A percentile compares a stretch with the other conserved stretches of the same genome.
These are phyloP conservation scores for Euphorbia lathyris DNA, from an alignment of 345 rosid genomes.

Conservation along the genomic window DNA sequence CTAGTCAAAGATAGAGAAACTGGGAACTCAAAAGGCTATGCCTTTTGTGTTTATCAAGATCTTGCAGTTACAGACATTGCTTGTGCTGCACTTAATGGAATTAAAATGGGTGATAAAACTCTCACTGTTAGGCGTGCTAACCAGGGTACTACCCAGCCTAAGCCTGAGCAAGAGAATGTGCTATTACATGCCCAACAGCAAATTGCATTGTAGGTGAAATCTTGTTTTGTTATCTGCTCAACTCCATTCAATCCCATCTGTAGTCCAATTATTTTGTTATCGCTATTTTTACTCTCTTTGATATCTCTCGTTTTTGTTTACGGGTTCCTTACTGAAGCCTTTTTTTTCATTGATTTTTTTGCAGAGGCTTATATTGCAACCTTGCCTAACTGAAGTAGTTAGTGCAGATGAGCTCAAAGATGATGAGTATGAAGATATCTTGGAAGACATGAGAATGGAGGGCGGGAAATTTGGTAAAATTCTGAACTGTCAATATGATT, in stretches of 20 bases:
- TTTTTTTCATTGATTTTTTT: not conserved
- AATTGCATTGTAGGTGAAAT: slow-evolving; percentile 84
- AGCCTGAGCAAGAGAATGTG: slow-evolving; percentile 89
- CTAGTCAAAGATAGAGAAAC: slow-evolving; percentile 93
- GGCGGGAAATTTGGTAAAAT: slow-evolving; percentile 85
- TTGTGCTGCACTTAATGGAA: slow-evolving; percentile 91
- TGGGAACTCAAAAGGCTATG: slow-evolving; percentile 91
- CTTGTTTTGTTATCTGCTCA: not conserved
- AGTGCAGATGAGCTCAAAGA: slow-evolving; percentile 70
- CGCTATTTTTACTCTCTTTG: not conserved
- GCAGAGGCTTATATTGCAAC: slow-evolving; percentile 84
- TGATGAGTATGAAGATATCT: slow-evolving; percentile 85
- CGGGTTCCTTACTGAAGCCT: not conserved
- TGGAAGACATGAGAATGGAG: slow-evolving; percentile 89
- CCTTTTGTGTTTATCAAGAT: slow-evolving; percentile 91
- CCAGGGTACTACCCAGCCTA: slow-evolving; percentile 85
- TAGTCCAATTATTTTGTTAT: not conserved
- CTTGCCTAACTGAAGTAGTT: slow-evolving; percentile 89
- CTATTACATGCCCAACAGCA: slow-evolving; percentile 94
- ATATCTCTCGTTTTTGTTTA: not conserved
- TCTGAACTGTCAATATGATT: not conserved
- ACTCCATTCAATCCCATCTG: not conserved
- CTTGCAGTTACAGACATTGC: slow-evolving; percentile 97
- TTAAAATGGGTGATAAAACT: slow-evolving; percentile 98
- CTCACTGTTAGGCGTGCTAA: slow-evolving; percentile 94